Conservation (phyloP, 331 rosid species). For the Acacia pycnantha region DNA sequence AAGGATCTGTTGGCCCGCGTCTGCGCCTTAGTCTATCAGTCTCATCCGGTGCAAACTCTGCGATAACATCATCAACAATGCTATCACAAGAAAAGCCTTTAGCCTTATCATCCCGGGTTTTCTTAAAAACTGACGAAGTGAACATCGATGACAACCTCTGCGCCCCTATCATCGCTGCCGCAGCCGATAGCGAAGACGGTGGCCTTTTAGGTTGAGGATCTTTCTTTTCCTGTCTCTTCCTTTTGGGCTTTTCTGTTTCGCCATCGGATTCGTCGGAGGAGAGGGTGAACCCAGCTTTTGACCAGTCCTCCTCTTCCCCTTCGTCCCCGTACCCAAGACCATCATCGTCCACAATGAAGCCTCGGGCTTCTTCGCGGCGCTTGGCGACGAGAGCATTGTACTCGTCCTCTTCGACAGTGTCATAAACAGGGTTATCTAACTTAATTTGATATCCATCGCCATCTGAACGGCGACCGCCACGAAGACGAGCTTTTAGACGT, state of each 20-base stretch:
- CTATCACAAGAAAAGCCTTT: constrained; percentile 51
- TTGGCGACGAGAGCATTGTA: constrained; percentile 80
- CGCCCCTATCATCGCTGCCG: constrained; percentile 85
- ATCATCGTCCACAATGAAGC: constrained; percentile 80
- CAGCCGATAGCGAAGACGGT: constrained; percentile 73
- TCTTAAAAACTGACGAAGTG: constrained; percentile 72
- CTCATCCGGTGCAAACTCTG: constrained; percentile 88
- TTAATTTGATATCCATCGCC: constrained; percentile 57
- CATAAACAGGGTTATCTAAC: constrained; percentile 75
- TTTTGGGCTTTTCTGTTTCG: constrained; percentile 53
- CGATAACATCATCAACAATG: constrained; percentile 80
- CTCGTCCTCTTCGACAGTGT: constrained; percentile 72
- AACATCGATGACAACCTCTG: constrained; percentile 89
- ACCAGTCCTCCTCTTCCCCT: constrained; percentile 98
- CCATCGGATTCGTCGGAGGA: constrained; percentile 79
- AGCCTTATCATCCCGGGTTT: constrained; percentile 58
- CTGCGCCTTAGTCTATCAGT: constrained; percentile 57
- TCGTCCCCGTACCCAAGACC: constrained; percentile 87
- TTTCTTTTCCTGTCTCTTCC: constrained; percentile 62
- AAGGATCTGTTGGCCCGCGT: constrained; percentile 35
- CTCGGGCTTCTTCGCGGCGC: constrained; percentile 68
- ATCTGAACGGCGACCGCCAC: constrained; percentile 71
- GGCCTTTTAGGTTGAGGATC: constrained; percentile 54
- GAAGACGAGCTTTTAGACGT: constrained; percentile 62
- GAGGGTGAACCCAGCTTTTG: constrained; percentile 50